Conservation (phyloP, 768 basidiomycete genomes). For the Boletus reticulatus region DNA sequence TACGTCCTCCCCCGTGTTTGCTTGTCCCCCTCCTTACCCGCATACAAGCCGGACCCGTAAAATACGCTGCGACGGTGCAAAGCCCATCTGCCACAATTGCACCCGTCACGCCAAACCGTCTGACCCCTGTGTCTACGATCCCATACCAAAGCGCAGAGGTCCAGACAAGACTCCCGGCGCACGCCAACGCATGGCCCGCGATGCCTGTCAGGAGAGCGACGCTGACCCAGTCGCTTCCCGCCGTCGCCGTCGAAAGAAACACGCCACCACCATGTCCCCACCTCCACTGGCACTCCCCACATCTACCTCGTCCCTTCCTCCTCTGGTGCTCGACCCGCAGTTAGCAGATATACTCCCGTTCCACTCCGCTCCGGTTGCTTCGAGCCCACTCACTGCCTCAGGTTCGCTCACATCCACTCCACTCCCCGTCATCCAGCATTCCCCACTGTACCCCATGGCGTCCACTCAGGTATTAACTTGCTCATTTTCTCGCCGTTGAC, state of each 20-base stretch:
- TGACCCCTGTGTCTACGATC: conserved; percentile 63
- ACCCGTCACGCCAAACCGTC: conserved; percentile 44
- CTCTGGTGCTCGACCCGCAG: conserved; percentile 26
- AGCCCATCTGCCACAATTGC: conserved; percentile 75
- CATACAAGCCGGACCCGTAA: conserved; percentile 65
- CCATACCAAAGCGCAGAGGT: conserved; percentile 72
- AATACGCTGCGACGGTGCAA: conserved; percentile 80
- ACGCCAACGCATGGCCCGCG: conserved; percentile 58
- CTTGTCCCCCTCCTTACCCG: not conserved
- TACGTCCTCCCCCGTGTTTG: conserved; percentile 27
- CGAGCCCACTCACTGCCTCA: conserved; percentile 2
- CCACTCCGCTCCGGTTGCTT: conserved; percentile 1
- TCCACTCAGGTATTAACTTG: conserved; percentile 32
- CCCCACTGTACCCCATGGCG: conserved; percentile 13
- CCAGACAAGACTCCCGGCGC: conserved; percentile 81
- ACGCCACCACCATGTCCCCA: conserved; percentile 2
- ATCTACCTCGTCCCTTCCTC: not conserved
- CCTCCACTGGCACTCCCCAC: not conserved
- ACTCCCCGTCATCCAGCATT: conserved; percentile 6
- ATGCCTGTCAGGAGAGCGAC: conserved; percentile 36
- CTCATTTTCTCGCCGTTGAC: conserved; percentile 19
- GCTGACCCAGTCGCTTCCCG: conserved; percentile 23
- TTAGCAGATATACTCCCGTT: conserved; percentile 18
- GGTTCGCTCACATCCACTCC: conserved; percentile 9
- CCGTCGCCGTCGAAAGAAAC: conserved; percentile 21